Evolutionary conservation across 129 eudicot genomes (phyloP), one percentile per base, ranked within the genome.

Genomic region (Flaveria brownii): DNA sequence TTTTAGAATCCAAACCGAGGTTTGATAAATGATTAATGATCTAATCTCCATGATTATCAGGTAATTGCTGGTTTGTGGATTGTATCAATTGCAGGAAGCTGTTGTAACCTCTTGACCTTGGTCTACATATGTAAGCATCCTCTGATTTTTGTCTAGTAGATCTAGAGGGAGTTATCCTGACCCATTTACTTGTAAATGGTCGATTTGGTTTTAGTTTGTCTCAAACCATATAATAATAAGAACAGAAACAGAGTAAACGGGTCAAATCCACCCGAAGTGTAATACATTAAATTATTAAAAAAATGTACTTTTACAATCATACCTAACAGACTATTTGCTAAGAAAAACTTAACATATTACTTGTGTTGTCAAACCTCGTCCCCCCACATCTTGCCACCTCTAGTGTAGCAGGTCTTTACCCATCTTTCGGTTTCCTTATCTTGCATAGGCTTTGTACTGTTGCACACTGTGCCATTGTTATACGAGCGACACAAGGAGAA

Each of bases 11-110:
- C 41, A 1, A 36, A 36, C 41, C 41, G 16, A 22, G 28, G 28
- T 39, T 13, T 30, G 54, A 52, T 22, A 18, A 33, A 68, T 5
- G 49, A 9, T 71, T 74, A 22, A 22, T 42, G 55, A 78, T 79
- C 13, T 3, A 28, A 47, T 82, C 0, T 33, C 51, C 70, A 43
- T 70, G 41, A 22, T 66, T 73, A 12, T 80, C 89, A 90, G 98
- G 89, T 85, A 46, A 84, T 88, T 54, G 98, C 91, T 76, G 82
- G 91, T 69, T 81, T 93, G 84, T 93, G 96, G 98, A 65, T 90
- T 61, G 47, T 93, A 22, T 93, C 98, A 5, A 25, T 84, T 61
- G 77, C 92, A 14, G 98, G 98, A 72, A 83, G 85, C 55, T 83
- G 88, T 71, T 83, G 88, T 56, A 86, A 68, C 83, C 87, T 88